Evolutionary conservation across 306 rosid genomes (phyloP), one percentile per base, ranked within the genome.

Genomic region (Parietaria judaica): DNA sequence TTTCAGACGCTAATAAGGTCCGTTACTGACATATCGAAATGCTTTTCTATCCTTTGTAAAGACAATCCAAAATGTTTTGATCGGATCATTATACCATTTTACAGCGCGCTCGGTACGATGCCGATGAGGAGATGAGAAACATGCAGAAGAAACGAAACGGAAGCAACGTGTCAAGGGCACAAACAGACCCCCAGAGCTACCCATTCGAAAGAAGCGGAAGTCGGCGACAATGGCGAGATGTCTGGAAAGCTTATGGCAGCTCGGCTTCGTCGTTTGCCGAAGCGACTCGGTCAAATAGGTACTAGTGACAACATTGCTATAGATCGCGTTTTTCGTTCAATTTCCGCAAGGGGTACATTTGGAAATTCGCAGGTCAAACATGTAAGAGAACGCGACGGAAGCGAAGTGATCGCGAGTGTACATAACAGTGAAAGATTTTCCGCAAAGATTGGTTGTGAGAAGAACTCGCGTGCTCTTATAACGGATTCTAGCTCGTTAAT

Each of bases 81-180:
- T 58, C 11, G 51, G 13, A 36, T 10, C 43, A 37, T 51, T 63
- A 23, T 23, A 51, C 36, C n/a, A 51, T 70, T 57, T 44, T 75
- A 77, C 83, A 92, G 99, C 86, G 94, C 46, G 66, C 87, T 31
- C 86, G 79, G 60, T 92, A 92, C 52, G 95, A 88, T 54, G 85
- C 81, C 8, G 99, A 92, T 73, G 99, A 88, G 77, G 95, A 88
- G 77, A 72, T 79, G 85, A 86, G 96, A 69, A 86, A 76, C 71
- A 78, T 80, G 49, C 90, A 70, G 61, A 92, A 74, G 94, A 86
- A 77, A 72, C 81, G 85, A 46, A 66, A 66, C 61, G 99, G 82
- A 72, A 78, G 76, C 58, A 68, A 73, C 78, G 63, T 82, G 17
- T 70, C 84, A 35, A 88, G 86, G 79, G 68, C 76, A 69, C 82